A percentile compares a stretch with the other conserved stretches of the same genome.
phyloP scores from a whole-genome alignment of 768 basidiomycete genomes.

The Galerina marginata region DNA sequence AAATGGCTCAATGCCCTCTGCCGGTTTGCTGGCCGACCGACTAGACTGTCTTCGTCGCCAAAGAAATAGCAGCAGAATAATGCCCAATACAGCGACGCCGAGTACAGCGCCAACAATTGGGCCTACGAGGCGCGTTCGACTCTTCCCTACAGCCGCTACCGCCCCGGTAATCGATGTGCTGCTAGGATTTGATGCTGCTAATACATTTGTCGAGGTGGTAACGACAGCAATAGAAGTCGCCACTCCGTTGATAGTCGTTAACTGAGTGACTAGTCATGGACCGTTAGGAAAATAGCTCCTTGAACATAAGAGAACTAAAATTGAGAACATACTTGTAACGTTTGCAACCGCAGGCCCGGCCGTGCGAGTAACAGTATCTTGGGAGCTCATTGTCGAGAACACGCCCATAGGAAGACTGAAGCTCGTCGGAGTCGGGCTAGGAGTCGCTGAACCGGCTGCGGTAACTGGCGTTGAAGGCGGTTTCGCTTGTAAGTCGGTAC shows the following conservation, averaged over 20 bases:
- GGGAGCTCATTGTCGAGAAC: not conserved
- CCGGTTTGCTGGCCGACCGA: not conserved
- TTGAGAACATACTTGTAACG: not conserved
- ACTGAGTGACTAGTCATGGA: not conserved
- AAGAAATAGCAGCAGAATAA: not conserved
- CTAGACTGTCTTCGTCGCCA: not conserved
- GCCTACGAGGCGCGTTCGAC: not conserved
- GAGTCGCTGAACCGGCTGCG: no score
- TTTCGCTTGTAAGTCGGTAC: not conserved
- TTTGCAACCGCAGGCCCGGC: not conserved
- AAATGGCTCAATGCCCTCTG: not conserved
- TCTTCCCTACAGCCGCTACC: not conserved
- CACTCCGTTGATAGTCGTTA: not conserved
- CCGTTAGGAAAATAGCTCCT: no score
- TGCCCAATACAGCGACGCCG: not conserved
- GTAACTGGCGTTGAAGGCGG: not conserved
- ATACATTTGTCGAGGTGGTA: not conserved
- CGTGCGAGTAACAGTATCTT: no score
- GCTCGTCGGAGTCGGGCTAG: not conserved
- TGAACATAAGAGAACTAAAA: no score
- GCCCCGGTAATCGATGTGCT: not conserved
- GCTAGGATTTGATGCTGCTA: not conserved
- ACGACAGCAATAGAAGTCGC: not conserved
- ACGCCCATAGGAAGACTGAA: not conserved
- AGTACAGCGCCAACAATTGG: constrained; percentile 12